A percentile compares a stretch with the other conserved stretches of the same genome.
These are phyloP conservation scores for Alopecurus myosuroides DNA, from an alignment of 176 grass and related monocot species.

Conservation along the genomic window DNA sequence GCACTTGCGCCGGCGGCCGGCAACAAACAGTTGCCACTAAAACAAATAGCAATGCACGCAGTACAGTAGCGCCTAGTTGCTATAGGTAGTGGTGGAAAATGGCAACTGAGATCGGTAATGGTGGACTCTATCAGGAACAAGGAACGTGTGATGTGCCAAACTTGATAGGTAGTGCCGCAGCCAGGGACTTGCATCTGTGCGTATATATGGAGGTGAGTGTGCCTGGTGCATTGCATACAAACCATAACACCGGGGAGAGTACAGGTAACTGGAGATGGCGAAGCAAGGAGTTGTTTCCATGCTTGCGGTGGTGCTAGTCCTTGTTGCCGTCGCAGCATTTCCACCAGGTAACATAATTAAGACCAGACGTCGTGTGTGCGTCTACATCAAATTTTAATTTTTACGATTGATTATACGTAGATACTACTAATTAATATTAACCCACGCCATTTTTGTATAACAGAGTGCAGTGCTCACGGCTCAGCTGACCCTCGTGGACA, in stretches of 20 bases:
- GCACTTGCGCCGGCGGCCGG: background rate
- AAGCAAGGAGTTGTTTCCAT: background rate
- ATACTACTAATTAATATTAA: no score
- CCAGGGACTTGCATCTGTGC: background rate
- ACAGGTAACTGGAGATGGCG: background rate
- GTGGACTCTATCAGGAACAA: background rate
- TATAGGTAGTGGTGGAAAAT: background rate
- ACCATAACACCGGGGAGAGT: no score
- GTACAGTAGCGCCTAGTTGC: background rate
- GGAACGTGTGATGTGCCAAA: background rate
- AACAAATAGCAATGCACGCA: background rate
- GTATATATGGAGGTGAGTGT: background rate
- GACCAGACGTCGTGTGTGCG: no score
- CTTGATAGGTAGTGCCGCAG: background rate
- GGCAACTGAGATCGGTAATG: background rate
- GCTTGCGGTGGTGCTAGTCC: background rate
- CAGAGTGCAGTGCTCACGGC: background rate
- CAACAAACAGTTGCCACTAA: background rate
- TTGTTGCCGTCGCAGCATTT: slow-evolving; percentile 24
- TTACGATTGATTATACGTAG: no score
- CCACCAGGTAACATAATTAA: slow-evolving; percentile 17
- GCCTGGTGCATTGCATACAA: background rate
- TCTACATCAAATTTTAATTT: no score
- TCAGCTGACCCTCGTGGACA: background rate
- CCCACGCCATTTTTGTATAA: background rate